Percentiles rank a stretch among this genome's conserved stretches.
phyloP scores from a whole-genome alignment of 768 basidiomycete species.

The Brasilioporus rufonigricans region DNA sequence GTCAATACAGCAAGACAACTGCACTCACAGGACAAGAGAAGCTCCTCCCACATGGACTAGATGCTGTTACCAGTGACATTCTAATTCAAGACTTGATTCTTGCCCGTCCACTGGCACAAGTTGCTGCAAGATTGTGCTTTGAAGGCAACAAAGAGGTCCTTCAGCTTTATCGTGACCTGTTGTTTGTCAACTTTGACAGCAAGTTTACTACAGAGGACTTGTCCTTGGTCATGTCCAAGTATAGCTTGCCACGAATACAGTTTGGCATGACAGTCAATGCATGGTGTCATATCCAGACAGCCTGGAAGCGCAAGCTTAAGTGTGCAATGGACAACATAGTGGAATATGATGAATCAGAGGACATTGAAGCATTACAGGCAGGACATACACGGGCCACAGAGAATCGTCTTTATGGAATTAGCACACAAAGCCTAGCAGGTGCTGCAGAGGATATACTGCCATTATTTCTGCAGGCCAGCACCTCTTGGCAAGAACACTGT shows the following conservation, averaged over 20 bases:
- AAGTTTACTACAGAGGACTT: not conserved
- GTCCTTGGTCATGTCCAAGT: not conserved
- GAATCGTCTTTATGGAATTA: not conserved
- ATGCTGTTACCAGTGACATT: not conserved
- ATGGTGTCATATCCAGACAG: slow-evolving; percentile 4
- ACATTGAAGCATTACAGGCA: not conserved
- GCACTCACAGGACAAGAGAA: not conserved
- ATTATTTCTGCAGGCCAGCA: not conserved
- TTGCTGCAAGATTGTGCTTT: not conserved
- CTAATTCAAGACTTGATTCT: not conserved
- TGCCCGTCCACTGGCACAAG: not conserved
- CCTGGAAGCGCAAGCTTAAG: slow-evolving; percentile 5
- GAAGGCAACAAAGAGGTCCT: not conserved
- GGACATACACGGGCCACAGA: not conserved
- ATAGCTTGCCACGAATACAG: not conserved
- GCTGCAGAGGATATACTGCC: not conserved
- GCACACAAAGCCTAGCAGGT: not conserved
- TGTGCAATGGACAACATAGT: not conserved
- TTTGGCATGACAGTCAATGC: not conserved
- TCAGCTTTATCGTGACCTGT: slow-evolving; percentile 2
- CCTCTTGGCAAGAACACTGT: not conserved
- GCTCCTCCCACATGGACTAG: slow-evolving; percentile 1
- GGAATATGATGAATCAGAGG: not conserved
- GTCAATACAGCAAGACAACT: not conserved
- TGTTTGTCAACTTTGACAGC: slow-evolving; percentile 18